These are phyloP conservation scores for Pelargonium fulgidum DNA, from an alignment of 441 rosid species.

Conservation along the genomic window DNA sequence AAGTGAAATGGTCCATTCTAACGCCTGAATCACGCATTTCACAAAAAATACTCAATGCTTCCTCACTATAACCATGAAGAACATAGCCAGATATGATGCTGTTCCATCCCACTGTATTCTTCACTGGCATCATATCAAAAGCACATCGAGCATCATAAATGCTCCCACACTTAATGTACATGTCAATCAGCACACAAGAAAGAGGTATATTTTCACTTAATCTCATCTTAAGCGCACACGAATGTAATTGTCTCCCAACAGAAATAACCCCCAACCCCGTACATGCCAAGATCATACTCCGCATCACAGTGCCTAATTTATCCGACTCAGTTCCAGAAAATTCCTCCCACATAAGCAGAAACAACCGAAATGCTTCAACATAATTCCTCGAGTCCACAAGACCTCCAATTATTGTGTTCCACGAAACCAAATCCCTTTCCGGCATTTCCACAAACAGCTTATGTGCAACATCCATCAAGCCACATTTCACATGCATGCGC, in stretches of 20 bases:
- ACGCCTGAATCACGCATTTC: slow-evolving; percentile 73
- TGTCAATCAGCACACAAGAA: slow-evolving; percentile 71
- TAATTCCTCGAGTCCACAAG: slow-evolving; percentile 55
- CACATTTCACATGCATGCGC: slow-evolving; percentile 63
- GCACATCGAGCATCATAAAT: slow-evolving; percentile 63
- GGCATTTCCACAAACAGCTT: slow-evolving; percentile 69
- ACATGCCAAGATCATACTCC: slow-evolving; percentile 55
- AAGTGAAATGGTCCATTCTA: slow-evolving; percentile 66
- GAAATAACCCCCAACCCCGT: slow-evolving; percentile 54
- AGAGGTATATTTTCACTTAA: slow-evolving; percentile 44
- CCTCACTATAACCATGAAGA: slow-evolving; percentile 73
- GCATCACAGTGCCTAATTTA: slow-evolving; percentile 30
- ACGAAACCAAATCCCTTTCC: slow-evolving; percentile 55
- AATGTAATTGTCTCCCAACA: slow-evolving; percentile 65
- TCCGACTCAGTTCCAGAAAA: slow-evolving; percentile 50
- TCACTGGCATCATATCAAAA: slow-evolving; percentile 70
- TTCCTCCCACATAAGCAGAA: slow-evolving; percentile 72
- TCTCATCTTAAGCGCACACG: slow-evolving; percentile 54
- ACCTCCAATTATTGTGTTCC: slow-evolving; percentile 56
- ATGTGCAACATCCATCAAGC: slow-evolving; percentile 71
- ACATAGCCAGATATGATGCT: slow-evolving; percentile 69
- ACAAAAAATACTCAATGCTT: slow-evolving; percentile 60
- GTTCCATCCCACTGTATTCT: slow-evolving; percentile 80
- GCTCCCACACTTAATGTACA: slow-evolving; percentile 85
- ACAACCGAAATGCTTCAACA: slow-evolving; percentile 56